Evolutionary conservation across 2,329 filamentous ascomycete species (phyloP).

Genomic region (Alternaria atra): DNA sequence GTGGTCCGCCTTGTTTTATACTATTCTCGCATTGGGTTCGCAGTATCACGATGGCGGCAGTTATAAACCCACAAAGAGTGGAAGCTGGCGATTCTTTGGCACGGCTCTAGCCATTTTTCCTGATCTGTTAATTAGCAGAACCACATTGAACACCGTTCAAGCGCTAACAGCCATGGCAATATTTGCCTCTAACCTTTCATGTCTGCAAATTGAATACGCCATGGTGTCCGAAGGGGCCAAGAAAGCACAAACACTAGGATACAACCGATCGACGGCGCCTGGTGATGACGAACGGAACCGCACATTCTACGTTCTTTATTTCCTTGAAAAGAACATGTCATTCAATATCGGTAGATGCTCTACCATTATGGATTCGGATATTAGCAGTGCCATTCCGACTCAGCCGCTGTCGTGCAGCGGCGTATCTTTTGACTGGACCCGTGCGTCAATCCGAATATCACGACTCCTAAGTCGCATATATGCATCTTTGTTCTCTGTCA

Average conservation of each 20-base stretch:
- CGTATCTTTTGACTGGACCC: not conserved
- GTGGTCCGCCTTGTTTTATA: not conserved
- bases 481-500: not conserved
- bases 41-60: not conserved
- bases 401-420: constrained; percentile 33
- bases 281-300: constrained; percentile 25
- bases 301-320: constrained; percentile 55
- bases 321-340: constrained; percentile 49
- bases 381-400: not conserved
- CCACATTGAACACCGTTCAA: not conserved
- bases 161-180: not conserved
- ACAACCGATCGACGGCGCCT: constrained; percentile 34
- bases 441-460: not conserved
- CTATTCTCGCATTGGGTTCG: not conserved
- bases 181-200: not conserved
- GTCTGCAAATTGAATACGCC: not conserved
- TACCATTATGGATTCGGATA: constrained; percentile 34
- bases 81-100: not conserved
- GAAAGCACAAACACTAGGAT: constrained; percentile 45
- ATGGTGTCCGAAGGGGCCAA: constrained; percentile 26
- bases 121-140: not conserved
- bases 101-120: not conserved
- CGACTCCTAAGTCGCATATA: constrained; percentile 1
- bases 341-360: constrained; percentile 47
- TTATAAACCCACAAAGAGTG: not conserved